Conservation (phyloP, 176 grass and related monocot genomes). For the Ensete ventricosum region DNA sequence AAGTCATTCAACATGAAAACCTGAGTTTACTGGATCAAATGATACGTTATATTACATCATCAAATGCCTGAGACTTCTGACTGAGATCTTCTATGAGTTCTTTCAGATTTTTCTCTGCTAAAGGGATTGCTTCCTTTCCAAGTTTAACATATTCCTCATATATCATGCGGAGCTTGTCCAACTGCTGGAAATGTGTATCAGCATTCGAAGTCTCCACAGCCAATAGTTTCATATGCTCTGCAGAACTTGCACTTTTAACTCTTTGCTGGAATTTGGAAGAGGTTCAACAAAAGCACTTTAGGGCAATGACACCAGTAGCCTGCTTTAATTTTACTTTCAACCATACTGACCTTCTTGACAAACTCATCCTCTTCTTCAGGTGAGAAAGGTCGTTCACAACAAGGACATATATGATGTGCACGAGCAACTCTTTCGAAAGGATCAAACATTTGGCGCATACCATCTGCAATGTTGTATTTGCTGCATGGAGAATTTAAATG, state of each 20-base stretch:
- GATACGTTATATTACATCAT: constrained; percentile 47
- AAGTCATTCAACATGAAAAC: not conserved
- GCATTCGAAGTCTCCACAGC: constrained; percentile 50
- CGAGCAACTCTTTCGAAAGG: constrained; percentile 81
- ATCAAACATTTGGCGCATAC: constrained; percentile 77
- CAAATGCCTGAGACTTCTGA: constrained; percentile 57
- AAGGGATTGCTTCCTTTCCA: constrained; percentile 55
- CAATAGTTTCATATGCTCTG: constrained; percentile 50
- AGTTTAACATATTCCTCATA: constrained; percentile 81
- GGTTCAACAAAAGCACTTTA: constrained; percentile 1
- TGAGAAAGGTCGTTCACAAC: constrained; percentile 81
- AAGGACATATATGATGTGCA: constrained; percentile 69
- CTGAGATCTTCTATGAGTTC: constrained; percentile 50
- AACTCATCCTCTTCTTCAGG: constrained; percentile 85
- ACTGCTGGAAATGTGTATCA: constrained; percentile 64
- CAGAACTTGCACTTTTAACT: constrained; percentile 49
- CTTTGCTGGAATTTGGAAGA: constrained; percentile 64
- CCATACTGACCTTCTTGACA: constrained; percentile 51
- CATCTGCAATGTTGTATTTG: constrained; percentile 51
- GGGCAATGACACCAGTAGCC: constrained; percentile 3
- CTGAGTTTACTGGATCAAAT: not conserved
- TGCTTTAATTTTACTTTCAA: constrained; percentile 12
- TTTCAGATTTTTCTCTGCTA: constrained; percentile 72
- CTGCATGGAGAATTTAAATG: constrained; percentile 31
- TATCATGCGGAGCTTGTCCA: constrained; percentile 54